These are phyloP conservation scores for Thielaviopsis musarum DNA, from an alignment of 2,329 filamentous ascomycete species.

Conservation along the genomic window DNA sequence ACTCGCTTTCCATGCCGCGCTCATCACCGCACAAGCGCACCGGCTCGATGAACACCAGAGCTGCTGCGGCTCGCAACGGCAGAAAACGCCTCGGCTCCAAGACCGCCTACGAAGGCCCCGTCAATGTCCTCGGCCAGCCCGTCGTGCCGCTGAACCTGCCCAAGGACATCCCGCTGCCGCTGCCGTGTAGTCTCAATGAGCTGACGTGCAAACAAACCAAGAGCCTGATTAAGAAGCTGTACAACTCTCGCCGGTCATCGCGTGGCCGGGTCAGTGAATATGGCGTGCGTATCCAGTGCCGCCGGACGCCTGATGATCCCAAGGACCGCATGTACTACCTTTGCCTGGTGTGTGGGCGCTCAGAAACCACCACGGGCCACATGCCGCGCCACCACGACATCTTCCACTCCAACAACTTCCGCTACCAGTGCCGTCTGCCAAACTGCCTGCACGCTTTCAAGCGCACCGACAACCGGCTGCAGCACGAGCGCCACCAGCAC, in stretches of 20 bases:
- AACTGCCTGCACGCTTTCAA: slow-evolving; percentile 2
- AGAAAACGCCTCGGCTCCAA: not conserved
- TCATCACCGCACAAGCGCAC: not conserved
- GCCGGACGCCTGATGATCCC: not conserved
- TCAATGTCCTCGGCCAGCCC: not conserved
- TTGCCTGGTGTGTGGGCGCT: slow-evolving; percentile 1
- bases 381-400: slow-evolving; percentile 3
- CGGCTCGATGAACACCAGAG: not conserved
- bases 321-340: slow-evolving; percentile 1
- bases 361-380: slow-evolving; percentile 2
- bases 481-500: slow-evolving; percentile 3
- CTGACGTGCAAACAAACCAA: not conserved
- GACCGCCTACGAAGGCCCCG: not conserved
- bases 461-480: slow-evolving; percentile 3
- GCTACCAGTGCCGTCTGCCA: not conserved
- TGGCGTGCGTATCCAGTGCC: not conserved
- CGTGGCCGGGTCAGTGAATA: not conserved
- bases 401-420: not conserved
- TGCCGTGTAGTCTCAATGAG: not conserved
- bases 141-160: not conserved
- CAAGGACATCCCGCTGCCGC: not conserved
- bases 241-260: not conserved
- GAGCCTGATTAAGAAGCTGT: not conserved
- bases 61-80: too few relatives aligned
- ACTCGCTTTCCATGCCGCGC: not conserved